A percentile compares a stretch with the other conserved stretches of the same genome.
Conservation (phyloP, 176 grass and related monocot genomes). For the Zizania latifolia region DNA sequence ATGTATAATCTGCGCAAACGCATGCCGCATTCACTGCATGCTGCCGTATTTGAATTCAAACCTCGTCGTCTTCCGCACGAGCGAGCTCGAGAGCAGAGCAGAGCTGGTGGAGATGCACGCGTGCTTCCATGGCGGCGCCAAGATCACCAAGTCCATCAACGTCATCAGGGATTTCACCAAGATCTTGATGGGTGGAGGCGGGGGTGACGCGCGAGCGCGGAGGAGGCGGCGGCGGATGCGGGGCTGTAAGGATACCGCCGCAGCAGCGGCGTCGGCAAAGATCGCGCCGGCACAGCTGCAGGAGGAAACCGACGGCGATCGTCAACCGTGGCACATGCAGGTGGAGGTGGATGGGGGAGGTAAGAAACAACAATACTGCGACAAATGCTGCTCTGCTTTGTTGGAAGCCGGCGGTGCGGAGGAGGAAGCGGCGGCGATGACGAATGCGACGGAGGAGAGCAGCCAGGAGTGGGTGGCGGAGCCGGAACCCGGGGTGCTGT, state of each 20-base stretch:
- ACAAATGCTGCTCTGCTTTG: conserved; percentile 36
- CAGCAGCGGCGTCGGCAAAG: neutral
- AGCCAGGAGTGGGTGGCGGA: conserved; percentile 53
- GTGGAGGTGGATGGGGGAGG: neutral
- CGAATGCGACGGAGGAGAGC: neutral
- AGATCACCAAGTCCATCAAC: conserved; percentile 24
- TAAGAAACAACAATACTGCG: neutral
- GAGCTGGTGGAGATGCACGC: conserved; percentile 18
- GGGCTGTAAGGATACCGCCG: neutral
- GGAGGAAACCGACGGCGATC: neutral
- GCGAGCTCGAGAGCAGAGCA: neutral
- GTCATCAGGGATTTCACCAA: conserved; percentile 21
- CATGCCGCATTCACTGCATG: neutral
- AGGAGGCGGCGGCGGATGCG: neutral
- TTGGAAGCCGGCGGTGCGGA: neutral
- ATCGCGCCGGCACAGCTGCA: conserved; percentile 38
- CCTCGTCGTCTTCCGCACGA: neutral
- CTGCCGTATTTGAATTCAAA: neutral
- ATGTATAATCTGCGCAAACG: neutral
- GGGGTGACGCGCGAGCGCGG: neutral
- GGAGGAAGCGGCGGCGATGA: neutral
- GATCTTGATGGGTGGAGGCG: conserved; percentile 6
- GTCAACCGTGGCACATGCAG: neutral
- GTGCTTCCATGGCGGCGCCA: conserved; percentile 36
- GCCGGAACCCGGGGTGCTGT: conserved; percentile 54